Percentiles rank a stretch among this genome's conserved stretches.
These are phyloP conservation scores for Pinus taeda DNA, from an alignment of 75 land plant species.

Conservation along the genomic window DNA sequence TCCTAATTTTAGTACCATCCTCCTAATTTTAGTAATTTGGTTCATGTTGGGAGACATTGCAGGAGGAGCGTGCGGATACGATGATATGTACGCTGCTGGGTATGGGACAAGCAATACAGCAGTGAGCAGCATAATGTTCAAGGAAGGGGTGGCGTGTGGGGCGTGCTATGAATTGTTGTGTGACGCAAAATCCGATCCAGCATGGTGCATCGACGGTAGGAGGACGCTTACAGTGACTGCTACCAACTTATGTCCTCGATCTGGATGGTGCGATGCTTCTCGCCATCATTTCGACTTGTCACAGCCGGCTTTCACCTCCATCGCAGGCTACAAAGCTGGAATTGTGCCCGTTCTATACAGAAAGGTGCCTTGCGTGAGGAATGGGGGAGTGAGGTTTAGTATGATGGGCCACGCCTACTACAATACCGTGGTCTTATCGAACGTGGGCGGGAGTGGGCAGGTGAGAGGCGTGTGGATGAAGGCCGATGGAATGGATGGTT, in stretches of 20 bases:
- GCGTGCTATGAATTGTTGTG: constrained; percentile 34
- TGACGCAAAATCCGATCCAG: background rate
- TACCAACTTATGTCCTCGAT: constrained; percentile 27
- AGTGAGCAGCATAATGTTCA: constrained; percentile 27
- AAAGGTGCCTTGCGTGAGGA: constrained; percentile 65
- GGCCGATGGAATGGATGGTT: constrained; percentile 19
- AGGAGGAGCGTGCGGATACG: constrained; percentile 43
- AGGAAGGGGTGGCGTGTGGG: constrained; percentile 27
- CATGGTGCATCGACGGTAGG: constrained; percentile 4
- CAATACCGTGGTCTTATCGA: constrained; percentile 68
- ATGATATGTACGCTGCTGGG: constrained; percentile 18
- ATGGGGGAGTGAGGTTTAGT: constrained; percentile 73
- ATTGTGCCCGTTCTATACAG: constrained; percentile 18
- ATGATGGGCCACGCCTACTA: constrained; percentile 77
- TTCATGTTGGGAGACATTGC: background rate
- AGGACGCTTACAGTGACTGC: constrained; percentile 10
- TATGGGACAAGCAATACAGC: constrained; percentile 28
- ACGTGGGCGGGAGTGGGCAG: constrained; percentile 78
- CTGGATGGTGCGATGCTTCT: constrained; percentile 25
- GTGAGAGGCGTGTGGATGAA: constrained; percentile 48
- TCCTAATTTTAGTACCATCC: too few relatives aligned
- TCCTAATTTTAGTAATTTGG: too few relatives aligned
- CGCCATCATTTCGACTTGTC: constrained; percentile 36
- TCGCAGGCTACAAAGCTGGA: constrained; percentile 4
- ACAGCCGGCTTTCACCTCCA: background rate